These are phyloP conservation scores for Amanita phalloides DNA, from an alignment of 768 basidiomycete species.

Conservation along the genomic window DNA sequence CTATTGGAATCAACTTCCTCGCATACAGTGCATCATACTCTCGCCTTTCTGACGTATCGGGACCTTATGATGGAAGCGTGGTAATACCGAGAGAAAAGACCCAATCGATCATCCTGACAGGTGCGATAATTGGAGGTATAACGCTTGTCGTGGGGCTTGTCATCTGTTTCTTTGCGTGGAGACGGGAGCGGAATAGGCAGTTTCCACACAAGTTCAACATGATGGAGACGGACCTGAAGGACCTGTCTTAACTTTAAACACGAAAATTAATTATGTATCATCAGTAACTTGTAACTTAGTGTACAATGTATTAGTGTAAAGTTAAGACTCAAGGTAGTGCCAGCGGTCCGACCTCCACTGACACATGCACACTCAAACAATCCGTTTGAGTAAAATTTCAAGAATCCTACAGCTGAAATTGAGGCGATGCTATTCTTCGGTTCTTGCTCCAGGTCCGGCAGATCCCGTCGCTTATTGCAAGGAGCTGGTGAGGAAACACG, in stretches of 20 bases:
- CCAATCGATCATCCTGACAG: constrained; percentile 8
- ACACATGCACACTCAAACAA: not conserved
- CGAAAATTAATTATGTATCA: too few species aligned
- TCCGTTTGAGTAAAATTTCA: not conserved
- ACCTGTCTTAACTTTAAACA: not conserved
- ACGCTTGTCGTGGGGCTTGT: constrained; percentile 2
- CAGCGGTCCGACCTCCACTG: not conserved
- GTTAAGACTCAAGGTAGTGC: too few species aligned
- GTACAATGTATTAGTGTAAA: too few species aligned
- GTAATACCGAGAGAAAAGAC: not conserved
- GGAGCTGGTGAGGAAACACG: constrained; percentile 62
- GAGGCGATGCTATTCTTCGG: constrained; percentile 3
- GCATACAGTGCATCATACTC: constrained; percentile 25
- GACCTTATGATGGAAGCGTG: not conserved
- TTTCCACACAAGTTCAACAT: not conserved
- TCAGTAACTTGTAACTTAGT: too few species aligned
- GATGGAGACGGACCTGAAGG: not conserved
- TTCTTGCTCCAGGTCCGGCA: constrained; percentile 13
- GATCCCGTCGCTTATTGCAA: constrained; percentile 57
- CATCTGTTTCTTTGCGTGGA: constrained; percentile 1
- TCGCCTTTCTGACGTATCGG: constrained; percentile 12
- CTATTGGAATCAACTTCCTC: constrained; percentile 29
- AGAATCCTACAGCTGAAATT: not conserved
- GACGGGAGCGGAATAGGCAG: not conserved
- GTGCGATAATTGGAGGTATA: constrained; percentile 11